Percentiles rank a stretch among this genome's conserved stretches.
Conservation (phyloP, 805 yeast genomes). For the Cyberlindnera euphorbiiphila region DNA sequence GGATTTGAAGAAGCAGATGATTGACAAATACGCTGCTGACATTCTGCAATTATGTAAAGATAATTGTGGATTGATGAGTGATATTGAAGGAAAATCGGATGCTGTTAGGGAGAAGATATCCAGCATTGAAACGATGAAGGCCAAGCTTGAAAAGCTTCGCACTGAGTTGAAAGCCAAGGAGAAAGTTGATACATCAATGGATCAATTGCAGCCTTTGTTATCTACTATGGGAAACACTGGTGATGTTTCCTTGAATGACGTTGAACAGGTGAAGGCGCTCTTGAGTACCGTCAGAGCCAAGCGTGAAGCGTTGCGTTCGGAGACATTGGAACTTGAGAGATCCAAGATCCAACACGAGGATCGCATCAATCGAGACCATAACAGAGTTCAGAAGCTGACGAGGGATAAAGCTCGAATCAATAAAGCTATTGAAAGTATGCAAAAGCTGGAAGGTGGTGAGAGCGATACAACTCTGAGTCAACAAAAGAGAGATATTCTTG, state of each 20-base stretch:
- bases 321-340: not conserved
- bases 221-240: not conserved
- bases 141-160: not conserved
- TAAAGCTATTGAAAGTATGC: slow-evolving; percentile 10
- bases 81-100: not conserved
- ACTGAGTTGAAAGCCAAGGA: not conserved
- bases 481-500: slow-evolving; percentile 6
- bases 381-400: slow-evolving; percentile 1
- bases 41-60: not conserved
- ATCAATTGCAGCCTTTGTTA: not conserved
- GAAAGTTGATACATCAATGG: not conserved
- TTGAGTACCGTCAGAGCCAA: not conserved
- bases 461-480: slow-evolving; percentile 5
- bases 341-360: slow-evolving; percentile 1
- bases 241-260: not conserved
- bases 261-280: not conserved
- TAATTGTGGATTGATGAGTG: not conserved
- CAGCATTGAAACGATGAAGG: not conserved
- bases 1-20: slow-evolving; percentile 2
- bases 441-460: slow-evolving; percentile 7
- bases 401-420: not conserved
- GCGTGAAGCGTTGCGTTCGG: not conserved
- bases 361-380: slow-evolving; percentile 3
- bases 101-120: not conserved
- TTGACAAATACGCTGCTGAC: slow-evolving; percentile 1